These are phyloP conservation scores for Fraxinus paxiana DNA, from an alignment of 305 asterid genomes.

Conservation along the genomic window DNA sequence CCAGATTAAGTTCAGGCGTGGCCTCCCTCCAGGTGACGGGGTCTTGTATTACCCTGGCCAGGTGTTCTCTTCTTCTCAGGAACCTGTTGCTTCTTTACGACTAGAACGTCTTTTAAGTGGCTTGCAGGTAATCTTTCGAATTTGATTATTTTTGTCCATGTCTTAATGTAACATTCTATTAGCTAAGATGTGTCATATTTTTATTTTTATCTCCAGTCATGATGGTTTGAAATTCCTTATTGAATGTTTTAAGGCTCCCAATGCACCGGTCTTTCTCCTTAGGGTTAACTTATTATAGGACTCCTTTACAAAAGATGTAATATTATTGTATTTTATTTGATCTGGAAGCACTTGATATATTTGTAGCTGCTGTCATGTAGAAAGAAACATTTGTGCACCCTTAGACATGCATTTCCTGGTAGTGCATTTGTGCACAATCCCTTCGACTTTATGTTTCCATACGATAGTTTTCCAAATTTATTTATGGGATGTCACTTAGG, in stretches of 20 bases:
- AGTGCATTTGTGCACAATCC: neutral
- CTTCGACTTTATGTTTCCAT: neutral
- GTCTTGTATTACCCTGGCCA: conserved; percentile 92
- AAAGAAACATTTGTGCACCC: neutral
- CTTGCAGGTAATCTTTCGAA: conserved; percentile 56
- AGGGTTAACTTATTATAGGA: neutral
- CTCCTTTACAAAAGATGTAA: neutral
- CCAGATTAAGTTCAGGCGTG: conserved; percentile 90
- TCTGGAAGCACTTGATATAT: neutral
- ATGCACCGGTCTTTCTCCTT: neutral
- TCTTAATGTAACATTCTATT: conserved; percentile 6
- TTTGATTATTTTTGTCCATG: conserved; percentile 4
- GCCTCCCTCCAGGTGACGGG: conserved; percentile 99
- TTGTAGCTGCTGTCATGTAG: neutral
- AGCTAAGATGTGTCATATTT: neutral
- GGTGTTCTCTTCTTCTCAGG: conserved; percentile 81
- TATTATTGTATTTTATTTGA: neutral
- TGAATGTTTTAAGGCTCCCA: neutral
- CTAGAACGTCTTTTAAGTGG: conserved; percentile 94
- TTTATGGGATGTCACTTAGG: neutral
- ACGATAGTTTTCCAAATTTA: neutral
- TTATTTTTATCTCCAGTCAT: neutral
- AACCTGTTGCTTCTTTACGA: conserved; percentile 90
- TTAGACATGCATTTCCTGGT: neutral
- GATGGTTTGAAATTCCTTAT: neutral